A percentile compares a stretch with the other conserved stretches of the same genome.
Evolutionary conservation across 176 grass and related monocot genomes (phyloP).

Genomic region (Oryza longistaminata): DNA sequence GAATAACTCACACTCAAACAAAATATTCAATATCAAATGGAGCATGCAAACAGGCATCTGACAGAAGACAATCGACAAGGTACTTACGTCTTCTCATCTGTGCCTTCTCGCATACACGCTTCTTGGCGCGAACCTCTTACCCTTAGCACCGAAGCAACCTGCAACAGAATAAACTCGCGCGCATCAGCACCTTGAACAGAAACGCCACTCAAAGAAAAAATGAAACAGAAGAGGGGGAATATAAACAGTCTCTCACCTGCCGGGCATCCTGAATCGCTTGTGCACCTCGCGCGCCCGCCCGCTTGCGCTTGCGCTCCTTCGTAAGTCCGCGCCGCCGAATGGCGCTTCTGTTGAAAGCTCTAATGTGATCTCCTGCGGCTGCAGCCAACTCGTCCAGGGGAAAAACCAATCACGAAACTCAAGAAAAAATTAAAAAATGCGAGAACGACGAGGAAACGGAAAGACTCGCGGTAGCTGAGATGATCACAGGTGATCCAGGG

Average conservation of each 20-base stretch:
- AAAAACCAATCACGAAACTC: conserved; percentile 1
- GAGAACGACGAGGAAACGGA: background rate
- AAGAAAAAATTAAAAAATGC: background rate
- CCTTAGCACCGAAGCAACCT: conserved; percentile 82
- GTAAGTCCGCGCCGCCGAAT: conserved; percentile 74
- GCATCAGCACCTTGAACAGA: conserved; percentile 27
- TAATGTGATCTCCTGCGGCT: conserved; percentile 89
- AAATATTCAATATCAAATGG: background rate
- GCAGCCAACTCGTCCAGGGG: conserved; percentile 29
- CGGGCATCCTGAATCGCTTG: conserved; percentile 54
- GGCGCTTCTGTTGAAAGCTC: conserved; percentile 85
- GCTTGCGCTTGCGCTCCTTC: conserved; percentile 86
- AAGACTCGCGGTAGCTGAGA: background rate
- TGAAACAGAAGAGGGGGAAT: background rate
- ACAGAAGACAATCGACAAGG: background rate
- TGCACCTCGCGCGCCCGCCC: conserved; percentile 76
- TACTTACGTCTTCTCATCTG: conserved; percentile 92
- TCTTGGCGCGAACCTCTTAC: conserved; percentile 87
- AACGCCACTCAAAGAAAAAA: background rate
- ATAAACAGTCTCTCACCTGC: conserved; percentile 37
- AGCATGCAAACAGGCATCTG: background rate
- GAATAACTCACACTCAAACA: too few species aligned
- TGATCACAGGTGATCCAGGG: background rate
- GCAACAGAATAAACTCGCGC: background rate
- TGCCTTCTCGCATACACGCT: conserved; percentile 91